Base-by-base conservation (phyloP, 148 eudicot genomes). In the Mesembryanthemum crystallinum region DNA sequence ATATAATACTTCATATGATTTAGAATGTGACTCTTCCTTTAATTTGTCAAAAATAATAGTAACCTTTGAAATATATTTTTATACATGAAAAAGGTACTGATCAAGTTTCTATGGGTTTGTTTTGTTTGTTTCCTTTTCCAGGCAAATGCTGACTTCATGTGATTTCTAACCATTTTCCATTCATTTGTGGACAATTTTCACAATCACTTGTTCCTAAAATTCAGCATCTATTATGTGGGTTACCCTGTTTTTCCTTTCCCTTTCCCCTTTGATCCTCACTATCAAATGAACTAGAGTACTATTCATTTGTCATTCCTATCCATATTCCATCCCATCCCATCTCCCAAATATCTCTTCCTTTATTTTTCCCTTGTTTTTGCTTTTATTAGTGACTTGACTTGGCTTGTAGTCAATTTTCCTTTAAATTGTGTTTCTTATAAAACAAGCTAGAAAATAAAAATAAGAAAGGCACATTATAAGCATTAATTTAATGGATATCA, bases 1-100 rank as follows among this genome's bases (percentile, higher is more conserved):
- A n/a, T n/a, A n/a, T n/a, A 47, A 42, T 42, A 7, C n/a, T 63
- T 74, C 77, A 74, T 74, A 59, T 74, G 77, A 35, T 72, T 3
- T 8, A 30, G 69, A 63, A 73, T 74, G 77, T 64, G 77, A 74
- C 69, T 62, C 58, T 61, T 73, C 21, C 67, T 57, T 72, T 5
- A 7, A 11, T 0, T 49, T 25, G 12, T 14, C 9, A 12, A 43
- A 43, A 49, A 27, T 18, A n/a, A 20, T 24, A 73, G 17, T 59
- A 32, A 49, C 25, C 10, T 13, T 9, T 23, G 37, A 62, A 61
- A 61, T 43, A 3, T n/a, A 49, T 35, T 1, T n/a, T n/a, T n/a
- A n/a, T 32, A 57, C 51, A 57, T 30, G 39, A 47, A 54, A 35
- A 21, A 30, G 61, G 61, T 71, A 57, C 6, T 18, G 5, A 21